Conservation (phyloP, 78 protist genomes). For the Dictyostelium capitatum region DNA sequence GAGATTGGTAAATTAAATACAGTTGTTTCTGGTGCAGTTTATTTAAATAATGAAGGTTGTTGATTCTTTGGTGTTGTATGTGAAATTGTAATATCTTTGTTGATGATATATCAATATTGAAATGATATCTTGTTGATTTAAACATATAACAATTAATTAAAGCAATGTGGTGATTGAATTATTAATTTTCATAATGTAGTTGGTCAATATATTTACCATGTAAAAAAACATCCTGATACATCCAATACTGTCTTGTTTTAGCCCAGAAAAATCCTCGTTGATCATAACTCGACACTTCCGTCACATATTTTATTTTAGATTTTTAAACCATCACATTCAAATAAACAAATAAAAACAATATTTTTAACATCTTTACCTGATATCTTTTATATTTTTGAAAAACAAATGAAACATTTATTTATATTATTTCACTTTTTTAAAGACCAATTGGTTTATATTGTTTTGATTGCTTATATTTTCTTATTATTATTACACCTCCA, state of each 20-base stretch:
- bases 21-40: slow-evolving; percentile 46
- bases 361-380: too few species aligned
- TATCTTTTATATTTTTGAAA: too few species aligned
- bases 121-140: background rate
- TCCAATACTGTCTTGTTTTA: too few species aligned
- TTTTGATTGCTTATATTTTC: background rate
- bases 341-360: too few species aligned
- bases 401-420: too few species aligned
- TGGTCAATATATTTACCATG: slow-evolving; percentile 43
- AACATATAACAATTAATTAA: background rate
- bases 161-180: background rate
- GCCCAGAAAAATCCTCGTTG: too few species aligned
- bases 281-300: too few species aligned
- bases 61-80: slow-evolving; percentile 60
- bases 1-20: slow-evolving; percentile 48
- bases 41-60: slow-evolving; percentile 7
- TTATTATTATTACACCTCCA: background rate
- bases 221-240: too few species aligned
- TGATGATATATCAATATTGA: background rate
- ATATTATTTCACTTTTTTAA: too few species aligned
- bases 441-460: slow-evolving; percentile 8
- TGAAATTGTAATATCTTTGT: slow-evolving; percentile 30
- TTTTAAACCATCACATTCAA: too few species aligned
- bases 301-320: too few species aligned
- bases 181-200: background rate